A percentile compares a stretch with the other conserved stretches of the same genome.
These are phyloP conservation scores for Spathaspora hagerdaliae DNA, from an alignment of 805 yeast species.

Conservation along the genomic window DNA sequence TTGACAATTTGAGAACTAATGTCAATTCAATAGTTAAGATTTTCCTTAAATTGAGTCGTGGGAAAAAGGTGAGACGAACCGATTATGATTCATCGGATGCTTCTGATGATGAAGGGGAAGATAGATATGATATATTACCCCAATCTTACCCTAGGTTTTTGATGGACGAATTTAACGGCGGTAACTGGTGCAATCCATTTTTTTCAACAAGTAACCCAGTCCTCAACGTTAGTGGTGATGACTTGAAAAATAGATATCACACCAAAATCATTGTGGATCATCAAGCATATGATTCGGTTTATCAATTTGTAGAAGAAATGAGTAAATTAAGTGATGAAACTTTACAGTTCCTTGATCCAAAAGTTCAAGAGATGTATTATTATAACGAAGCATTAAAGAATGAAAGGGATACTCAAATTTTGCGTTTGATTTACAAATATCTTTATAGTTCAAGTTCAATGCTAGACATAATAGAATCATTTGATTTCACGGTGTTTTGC, in stretches of 20 bases:
- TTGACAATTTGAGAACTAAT: constrained; percentile 30
- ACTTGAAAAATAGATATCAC: constrained; percentile 36
- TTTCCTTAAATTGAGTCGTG: constrained; percentile 28
- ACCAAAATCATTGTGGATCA: constrained; percentile 49
- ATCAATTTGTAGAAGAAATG: constrained; percentile 34
- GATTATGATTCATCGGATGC: constrained; percentile 39
- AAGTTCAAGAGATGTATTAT: constrained; percentile 32
- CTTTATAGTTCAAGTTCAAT: constrained; percentile 46
- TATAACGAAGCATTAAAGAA: constrained; percentile 29
- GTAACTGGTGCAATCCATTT: constrained; percentile 75
- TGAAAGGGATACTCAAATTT: constrained; percentile 49
- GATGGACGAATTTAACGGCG: constrained; percentile 65
- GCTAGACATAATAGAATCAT: constrained; percentile 52
- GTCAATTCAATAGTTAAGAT: constrained; percentile 25
- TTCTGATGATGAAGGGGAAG: constrained; percentile 32
- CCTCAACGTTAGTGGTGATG: constrained; percentile 41
- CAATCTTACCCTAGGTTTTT: constrained; percentile 69
- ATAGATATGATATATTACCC: constrained; percentile 44
- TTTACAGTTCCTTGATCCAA: constrained; percentile 34
- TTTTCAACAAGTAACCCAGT: constrained; percentile 36
- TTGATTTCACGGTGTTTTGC: constrained; percentile 57
- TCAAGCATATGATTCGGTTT: constrained; percentile 40
- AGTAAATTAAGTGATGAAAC: constrained; percentile 38
- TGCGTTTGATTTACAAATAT: constrained; percentile 50
- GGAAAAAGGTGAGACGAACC: constrained; percentile 24